Percentiles rank a stretch among this genome's conserved stretches.
phyloP scores from a whole-genome alignment of 768 basidiomycete genomes.

The Chlorophyllum brunneum region DNA sequence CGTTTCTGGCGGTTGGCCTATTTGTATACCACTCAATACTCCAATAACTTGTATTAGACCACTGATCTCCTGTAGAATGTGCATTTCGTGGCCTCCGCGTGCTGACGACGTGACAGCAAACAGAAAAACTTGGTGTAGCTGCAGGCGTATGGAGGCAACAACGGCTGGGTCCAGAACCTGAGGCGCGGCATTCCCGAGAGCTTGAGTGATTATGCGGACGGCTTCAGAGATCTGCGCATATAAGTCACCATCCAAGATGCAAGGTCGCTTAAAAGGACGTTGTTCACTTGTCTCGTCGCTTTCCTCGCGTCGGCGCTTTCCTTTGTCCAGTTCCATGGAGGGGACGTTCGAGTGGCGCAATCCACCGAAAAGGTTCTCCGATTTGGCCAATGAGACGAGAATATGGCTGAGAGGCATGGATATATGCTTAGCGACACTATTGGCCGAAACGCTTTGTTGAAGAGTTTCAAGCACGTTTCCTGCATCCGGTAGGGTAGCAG shows the following conservation, averaged over 20 bases:
- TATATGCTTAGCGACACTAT: conserved; percentile 46
- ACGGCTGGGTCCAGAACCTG: conserved; percentile 51
- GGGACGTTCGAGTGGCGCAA: conserved; percentile 63
- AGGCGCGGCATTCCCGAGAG: conserved; percentile 38
- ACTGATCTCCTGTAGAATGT: conserved; percentile 67
- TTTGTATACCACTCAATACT: conserved; percentile 74
- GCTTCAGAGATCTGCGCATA: conserved; percentile 58
- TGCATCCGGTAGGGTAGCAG: conserved; percentile 41
- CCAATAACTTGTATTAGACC: conserved; percentile 83
- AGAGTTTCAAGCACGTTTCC: conserved; percentile 57
- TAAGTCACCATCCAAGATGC: conserved; percentile 41
- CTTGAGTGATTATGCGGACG: conserved; percentile 49
- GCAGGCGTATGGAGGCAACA: conserved; percentile 67
- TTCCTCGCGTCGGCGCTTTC: conserved; percentile 74
- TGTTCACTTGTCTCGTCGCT: conserved; percentile 33
- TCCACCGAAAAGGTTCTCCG: conserved; percentile 60
- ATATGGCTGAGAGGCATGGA: conserved; percentile 56
- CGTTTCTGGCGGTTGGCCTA: conserved; percentile 44
- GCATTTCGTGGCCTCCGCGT: conserved; percentile 47
- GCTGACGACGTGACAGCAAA: conserved; percentile 73
- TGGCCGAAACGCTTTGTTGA: conserved; percentile 41
- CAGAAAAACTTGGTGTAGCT: conserved; percentile 73
- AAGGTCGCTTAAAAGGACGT: conserved; percentile 40
- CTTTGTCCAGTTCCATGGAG: conserved; percentile 58
- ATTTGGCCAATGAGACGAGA: conserved; percentile 63